phyloP scores from a whole-genome alignment of 805 yeast genomes.

The Cephaloascus albidus region DNA sequence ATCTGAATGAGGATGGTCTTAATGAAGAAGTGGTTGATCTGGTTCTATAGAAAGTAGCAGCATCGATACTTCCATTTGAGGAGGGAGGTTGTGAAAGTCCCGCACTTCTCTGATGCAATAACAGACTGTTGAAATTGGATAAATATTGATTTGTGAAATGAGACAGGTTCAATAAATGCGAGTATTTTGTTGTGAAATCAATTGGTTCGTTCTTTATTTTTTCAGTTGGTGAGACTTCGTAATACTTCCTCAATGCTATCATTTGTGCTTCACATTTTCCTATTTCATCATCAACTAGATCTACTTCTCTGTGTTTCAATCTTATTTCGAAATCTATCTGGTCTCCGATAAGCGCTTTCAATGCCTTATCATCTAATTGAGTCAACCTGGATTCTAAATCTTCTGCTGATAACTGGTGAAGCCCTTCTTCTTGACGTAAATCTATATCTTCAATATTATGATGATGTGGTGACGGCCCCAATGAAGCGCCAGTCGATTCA shows the following conservation, averaged over 20 bases:
- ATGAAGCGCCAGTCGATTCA: not conserved
- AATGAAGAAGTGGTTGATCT: slow-evolving; percentile 40
- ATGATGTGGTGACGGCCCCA: not conserved
- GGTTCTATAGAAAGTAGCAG: slow-evolving; percentile 27
- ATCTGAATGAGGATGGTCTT: slow-evolving; percentile 36
- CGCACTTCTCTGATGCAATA: slow-evolving; percentile 11
- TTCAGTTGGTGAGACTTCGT: slow-evolving; percentile 27
- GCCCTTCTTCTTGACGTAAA: not conserved
- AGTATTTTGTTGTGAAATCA: slow-evolving; percentile 33
- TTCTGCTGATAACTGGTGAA: not conserved
- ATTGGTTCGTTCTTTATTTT: slow-evolving; percentile 32
- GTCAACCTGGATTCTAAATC: not conserved
- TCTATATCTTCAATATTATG: not conserved
- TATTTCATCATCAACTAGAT: slow-evolving; percentile 41
- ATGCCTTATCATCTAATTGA: not conserved
- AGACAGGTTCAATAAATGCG: slow-evolving; percentile 22
- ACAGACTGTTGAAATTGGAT: too few species aligned
- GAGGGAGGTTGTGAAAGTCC: not conserved
- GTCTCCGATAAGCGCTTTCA: slow-evolving; percentile 23
- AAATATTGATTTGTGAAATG: slow-evolving; percentile 15
- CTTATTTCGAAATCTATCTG: slow-evolving; percentile 53
- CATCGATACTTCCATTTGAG: slow-evolving; percentile 2
- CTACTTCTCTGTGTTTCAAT: slow-evolving; percentile 47
- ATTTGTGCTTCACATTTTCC: slow-evolving; percentile 51
- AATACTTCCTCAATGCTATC: slow-evolving; percentile 37